Base-by-base conservation (phyloP, 2,329 filamentous ascomycete genomes). In the Chaetomium sp. region DNA sequence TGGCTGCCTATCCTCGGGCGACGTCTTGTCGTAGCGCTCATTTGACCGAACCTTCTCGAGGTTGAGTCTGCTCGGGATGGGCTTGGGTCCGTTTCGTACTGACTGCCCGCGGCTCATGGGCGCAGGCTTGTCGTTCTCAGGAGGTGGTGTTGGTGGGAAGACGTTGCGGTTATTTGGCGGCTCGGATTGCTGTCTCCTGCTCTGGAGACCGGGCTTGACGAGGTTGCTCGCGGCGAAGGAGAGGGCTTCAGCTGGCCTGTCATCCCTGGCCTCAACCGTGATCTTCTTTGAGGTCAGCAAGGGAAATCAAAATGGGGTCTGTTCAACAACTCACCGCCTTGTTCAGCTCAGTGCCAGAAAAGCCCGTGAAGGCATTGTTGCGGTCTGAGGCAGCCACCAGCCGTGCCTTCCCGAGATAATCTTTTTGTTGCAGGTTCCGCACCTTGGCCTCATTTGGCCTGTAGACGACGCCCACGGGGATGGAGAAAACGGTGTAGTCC, bases 401-500 rank as follows among this genome's bases (percentile, higher is more conserved):
- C 66, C 92, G 87, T n/a, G 95, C 93, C 78, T 97, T 97, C 67
- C 95, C 95, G 3, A 99, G 87, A 73, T 99, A 99, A 75, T 99
- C 93, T 76, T 98, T 98, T 25, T 93, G 92, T 82, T 97, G 97
- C 73, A 99, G 82, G 74, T 99, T 99, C 79, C 96, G 96, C 70
- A 99, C 95, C 78, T 99, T 99, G 68, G 95, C 93, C 73, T 96
- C 93, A 75, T 97, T 98, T 25, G 95, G 95, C 65, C 95, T 85
- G 78, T 98, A 99, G 19, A 99, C 86, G 35, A 97, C 91, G 27
- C 95, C 95, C 13, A 98, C 93, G 0, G 95, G 95, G 60, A 98
- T 98, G 0, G 93, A 98, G 79, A 99, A 99, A 50, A 99, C 95
- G 0, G 95, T 98, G 75, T 99, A 99, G 55, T 94, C 95, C 91